These are phyloP conservation scores for Eragrostis tef DNA, from an alignment of 202 grass and related monocot species.

Conservation along the genomic window DNA sequence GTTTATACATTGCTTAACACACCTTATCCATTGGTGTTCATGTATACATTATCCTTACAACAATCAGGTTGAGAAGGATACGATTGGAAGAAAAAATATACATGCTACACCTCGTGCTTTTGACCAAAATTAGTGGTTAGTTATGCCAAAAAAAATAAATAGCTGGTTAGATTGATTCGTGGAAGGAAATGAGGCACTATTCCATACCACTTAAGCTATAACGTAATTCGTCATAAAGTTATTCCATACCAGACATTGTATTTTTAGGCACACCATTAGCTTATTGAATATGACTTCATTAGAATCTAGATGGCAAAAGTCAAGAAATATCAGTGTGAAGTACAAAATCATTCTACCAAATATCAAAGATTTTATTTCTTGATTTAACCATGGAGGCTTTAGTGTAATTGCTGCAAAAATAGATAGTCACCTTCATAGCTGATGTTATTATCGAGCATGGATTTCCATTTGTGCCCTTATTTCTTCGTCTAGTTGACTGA, in stretches of 20 bases:
- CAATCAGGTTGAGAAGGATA: neutral
- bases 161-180: constrained; percentile 15
- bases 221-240: neutral
- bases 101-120: neutral
- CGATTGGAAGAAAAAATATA: neutral
- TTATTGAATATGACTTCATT: neutral
- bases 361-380: neutral
- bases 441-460: constrained; percentile 7
- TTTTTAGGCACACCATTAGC: too few species aligned
- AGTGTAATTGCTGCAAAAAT: constrained; percentile 23
- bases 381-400: neutral
- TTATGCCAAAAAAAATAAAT: too few species aligned
- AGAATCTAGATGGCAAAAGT: neutral
- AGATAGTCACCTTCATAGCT: neutral
- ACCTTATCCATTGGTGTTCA: neutral
- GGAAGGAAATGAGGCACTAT: neutral
- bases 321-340: neutral
- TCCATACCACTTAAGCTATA: neutral
- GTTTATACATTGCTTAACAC: too few species aligned
- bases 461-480: neutral
- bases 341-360: neutral
- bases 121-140: neutral
- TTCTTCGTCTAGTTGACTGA: constrained; percentile 1
- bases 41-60: neutral
- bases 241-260: neutral